Conservation (phyloP, 345 rosid species). For the Rhodamnia rubescens region DNA sequence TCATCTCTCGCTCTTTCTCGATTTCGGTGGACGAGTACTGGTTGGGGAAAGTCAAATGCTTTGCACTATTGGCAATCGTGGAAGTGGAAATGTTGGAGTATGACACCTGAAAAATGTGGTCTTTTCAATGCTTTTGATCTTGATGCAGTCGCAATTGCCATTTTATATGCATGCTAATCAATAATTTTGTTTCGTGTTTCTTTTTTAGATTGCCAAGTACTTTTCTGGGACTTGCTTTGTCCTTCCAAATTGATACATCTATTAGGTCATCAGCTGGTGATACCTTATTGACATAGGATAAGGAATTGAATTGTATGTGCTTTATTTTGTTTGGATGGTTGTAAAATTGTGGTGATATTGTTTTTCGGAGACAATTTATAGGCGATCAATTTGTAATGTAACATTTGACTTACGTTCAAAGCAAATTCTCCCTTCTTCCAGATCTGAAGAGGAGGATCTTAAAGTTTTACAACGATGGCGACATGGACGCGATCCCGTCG, state of each 20-base stretch:
- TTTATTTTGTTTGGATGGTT: not conserved
- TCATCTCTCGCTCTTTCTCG: not conserved
- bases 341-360: not conserved
- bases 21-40: not conserved
- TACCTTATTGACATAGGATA: not conserved
- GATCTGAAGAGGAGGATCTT: conserved; percentile 49
- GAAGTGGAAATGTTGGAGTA: not conserved
- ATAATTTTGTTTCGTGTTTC: not conserved
- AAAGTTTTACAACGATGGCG: conserved; percentile 28
- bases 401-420: not conserved
- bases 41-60: not conserved
- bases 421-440: conserved; percentile 4
- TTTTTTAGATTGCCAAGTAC: accelerated
- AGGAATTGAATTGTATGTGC: not conserved
- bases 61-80: not conserved
- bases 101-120: not conserved
- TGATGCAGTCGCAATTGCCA: not conserved
- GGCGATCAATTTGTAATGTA: not conserved
- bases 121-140: not conserved
- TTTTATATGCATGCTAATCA: not conserved
- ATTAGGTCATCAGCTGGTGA: not conserved
- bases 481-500: conserved; percentile 41
- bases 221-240: not conserved
- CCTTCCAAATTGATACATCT: not conserved
- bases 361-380: not conserved